Percentiles rank a stretch among this genome's conserved stretches.
Evolutionary conservation across 2,329 filamentous ascomycete species (phyloP).

Genomic region (Fusarium anguioides): DNA sequence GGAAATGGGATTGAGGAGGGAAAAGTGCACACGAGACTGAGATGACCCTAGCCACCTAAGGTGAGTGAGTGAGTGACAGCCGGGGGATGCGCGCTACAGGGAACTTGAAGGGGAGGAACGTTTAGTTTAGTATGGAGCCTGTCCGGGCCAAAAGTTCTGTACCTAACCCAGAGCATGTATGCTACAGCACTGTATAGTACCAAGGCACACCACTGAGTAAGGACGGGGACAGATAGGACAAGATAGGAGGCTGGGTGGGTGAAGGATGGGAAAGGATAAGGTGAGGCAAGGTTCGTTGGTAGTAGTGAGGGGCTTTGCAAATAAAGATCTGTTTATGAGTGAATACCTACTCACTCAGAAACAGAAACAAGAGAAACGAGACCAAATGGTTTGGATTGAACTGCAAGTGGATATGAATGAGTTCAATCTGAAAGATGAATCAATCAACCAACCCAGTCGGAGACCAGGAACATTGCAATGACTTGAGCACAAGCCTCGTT

Average conservation of each 20-base stretch:
- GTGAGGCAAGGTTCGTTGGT: background rate
- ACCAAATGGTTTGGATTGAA: background rate
- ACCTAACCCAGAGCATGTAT: background rate
- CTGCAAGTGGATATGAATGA: background rate
- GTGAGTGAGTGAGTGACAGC: slow-evolving; percentile 12
- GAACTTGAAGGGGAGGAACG: slow-evolving; percentile 16
- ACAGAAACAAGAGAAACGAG: background rate
- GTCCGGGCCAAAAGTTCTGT: background rate
- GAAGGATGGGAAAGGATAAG: background rate
- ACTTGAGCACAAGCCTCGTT: slow-evolving; percentile 21
- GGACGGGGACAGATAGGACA: background rate
- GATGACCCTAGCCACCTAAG: slow-evolving; percentile 19
- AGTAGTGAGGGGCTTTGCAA: background rate
- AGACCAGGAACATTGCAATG: slow-evolving; percentile 16
- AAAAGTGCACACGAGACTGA: slow-evolving; percentile 35
- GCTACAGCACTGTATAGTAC: background rate
- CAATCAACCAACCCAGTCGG: background rate
- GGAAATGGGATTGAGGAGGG: slow-evolving; percentile 30
- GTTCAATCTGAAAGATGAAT: background rate
- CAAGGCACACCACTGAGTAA: background rate
- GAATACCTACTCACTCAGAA: background rate
- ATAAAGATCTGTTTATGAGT: background rate
- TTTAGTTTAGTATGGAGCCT: background rate
- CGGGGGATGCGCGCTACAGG: slow-evolving; percentile 2
- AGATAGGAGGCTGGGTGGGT: background rate